These are phyloP conservation scores for Candida ipomoeae DNA, from an alignment of 805 yeast genomes.

Conservation along the genomic window DNA sequence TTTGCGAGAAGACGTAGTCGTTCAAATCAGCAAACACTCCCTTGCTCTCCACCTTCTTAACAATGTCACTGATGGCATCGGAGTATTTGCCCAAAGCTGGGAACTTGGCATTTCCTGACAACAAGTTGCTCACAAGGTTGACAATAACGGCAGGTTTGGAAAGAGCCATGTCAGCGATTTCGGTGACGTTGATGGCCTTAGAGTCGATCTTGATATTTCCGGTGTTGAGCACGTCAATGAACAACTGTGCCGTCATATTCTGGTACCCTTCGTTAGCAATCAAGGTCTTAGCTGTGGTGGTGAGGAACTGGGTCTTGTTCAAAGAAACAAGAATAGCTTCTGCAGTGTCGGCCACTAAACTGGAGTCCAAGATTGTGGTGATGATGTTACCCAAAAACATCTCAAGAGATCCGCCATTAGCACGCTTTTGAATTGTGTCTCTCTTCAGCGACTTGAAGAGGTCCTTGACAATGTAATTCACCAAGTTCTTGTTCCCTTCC, in stretches of 20 bases:
- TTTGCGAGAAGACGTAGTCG: conserved; percentile 27
- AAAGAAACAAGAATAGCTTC: conserved; percentile 30
- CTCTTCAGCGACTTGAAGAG: conserved; percentile 22
- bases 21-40: conserved; percentile 40
- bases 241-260: conserved; percentile 33
- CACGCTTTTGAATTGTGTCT: conserved; percentile 13
- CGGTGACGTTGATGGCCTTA: conserved; percentile 25
- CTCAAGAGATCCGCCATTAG: conserved; percentile 21
- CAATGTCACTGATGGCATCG: conserved; percentile 27
- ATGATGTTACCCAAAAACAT: conserved; percentile 28
- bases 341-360: conserved; percentile 22
- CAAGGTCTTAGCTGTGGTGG: conserved; percentile 33
- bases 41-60: conserved; percentile 29
- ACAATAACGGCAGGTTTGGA: conserved; percentile 23
- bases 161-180: conserved; percentile 22
- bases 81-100: conserved; percentile 24
- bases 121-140: conserved; percentile 20
- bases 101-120: conserved; percentile 20
- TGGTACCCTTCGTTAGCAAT: conserved; percentile 32
- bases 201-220: conserved; percentile 25
- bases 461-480: conserved; percentile 21
- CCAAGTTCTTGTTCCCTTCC: conserved; percentile 25
- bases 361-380: conserved; percentile 26
- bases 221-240: conserved; percentile 23
- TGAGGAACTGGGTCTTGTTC: conserved; percentile 39